These are phyloP conservation scores for Neodidymelliopsis sp. DNA, from an alignment of 2,329 filamentous ascomycete species.

Conservation along the genomic window DNA sequence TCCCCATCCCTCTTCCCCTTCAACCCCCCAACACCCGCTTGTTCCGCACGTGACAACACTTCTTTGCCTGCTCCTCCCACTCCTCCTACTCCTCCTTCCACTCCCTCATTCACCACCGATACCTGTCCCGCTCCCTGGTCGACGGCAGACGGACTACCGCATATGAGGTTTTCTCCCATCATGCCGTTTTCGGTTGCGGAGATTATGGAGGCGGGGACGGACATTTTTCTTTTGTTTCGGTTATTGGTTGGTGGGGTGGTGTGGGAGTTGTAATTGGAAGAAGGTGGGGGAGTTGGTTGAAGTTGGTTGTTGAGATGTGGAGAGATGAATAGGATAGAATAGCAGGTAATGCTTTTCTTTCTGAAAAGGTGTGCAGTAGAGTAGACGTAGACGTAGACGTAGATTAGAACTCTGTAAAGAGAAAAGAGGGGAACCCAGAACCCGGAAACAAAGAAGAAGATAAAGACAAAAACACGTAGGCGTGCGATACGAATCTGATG, in stretches of 20 bases:
- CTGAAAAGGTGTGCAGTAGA: too few relatives aligned
- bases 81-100: not conserved
- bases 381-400: too few relatives aligned
- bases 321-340: too few relatives aligned
- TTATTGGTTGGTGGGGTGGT: not conserved
- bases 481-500: too few relatives aligned
- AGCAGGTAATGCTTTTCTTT: too few relatives aligned
- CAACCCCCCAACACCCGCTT: slow-evolving; percentile 19
- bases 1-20: slow-evolving; percentile 8
- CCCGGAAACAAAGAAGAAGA: too few relatives aligned
- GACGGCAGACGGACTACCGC: slow-evolving; percentile 4
- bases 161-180: slow-evolving; percentile 30
- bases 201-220: slow-evolving; percentile 24
- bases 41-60: slow-evolving; percentile 17
- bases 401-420: too few relatives aligned
- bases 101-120: not conserved
- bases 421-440: too few relatives aligned
- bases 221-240: not conserved
- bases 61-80: not conserved
- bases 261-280: too few relatives aligned
- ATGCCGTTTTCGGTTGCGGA: slow-evolving; percentile 33
- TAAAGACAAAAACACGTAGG: too few relatives aligned
- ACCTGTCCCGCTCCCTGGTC: not conserved
- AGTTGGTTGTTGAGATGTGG: too few relatives aligned
- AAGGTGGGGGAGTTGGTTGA: too few relatives aligned